Base-by-base conservation (phyloP, 2,329 filamentous ascomycete species). In the Monosporascus sp. region DNA sequence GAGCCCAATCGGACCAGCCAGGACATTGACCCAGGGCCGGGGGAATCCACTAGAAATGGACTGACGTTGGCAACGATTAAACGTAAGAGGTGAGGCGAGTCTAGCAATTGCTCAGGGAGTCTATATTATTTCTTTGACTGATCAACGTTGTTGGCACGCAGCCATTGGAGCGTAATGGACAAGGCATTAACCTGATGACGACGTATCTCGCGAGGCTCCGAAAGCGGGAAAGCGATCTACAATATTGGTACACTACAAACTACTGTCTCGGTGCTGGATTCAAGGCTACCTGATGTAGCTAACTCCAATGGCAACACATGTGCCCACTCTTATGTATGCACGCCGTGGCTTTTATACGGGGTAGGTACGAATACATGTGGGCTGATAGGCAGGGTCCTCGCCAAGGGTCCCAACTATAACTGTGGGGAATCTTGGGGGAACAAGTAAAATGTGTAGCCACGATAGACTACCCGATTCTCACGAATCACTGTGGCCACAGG, bases 11-110 rank as follows among this genome's bases (percentile, higher is more conserved):
- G 20, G 41, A 44, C 41, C 6, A 15, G 22, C 41, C n/a, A n/a
- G 14, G 8, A 15, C 41, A 24, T 11, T 3, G 24, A n/a, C 2
- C 5, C 11, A 27, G 5, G 22, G 5, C 7, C 11, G 7, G n/a
- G 43, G 43, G 43, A 46, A 46, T 31, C 43, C 43, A 46, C 43
- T 46, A 46, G 43, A 46, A 46, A 46, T 46, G 22, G 43, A 31
- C 24, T 46, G 43, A 46, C 24, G 24, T 46, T 46, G 43, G 24
- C 43, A 14, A 14, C 31, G 31, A 35, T 35, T 35, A 46, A 46
- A 31, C 43, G 43, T 46, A 46, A 46, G 43, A 46, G 24, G 43
- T n/a, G 24, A 46, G 43, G 24, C 43, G 22, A 46, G 22, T 27
- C 38, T 41, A 41, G 17, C 18, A 41, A 41, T 41, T 41, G 39